phyloP scores from a whole-genome alignment of 208 protist genomes.

The Strigomonas galati region DNA sequence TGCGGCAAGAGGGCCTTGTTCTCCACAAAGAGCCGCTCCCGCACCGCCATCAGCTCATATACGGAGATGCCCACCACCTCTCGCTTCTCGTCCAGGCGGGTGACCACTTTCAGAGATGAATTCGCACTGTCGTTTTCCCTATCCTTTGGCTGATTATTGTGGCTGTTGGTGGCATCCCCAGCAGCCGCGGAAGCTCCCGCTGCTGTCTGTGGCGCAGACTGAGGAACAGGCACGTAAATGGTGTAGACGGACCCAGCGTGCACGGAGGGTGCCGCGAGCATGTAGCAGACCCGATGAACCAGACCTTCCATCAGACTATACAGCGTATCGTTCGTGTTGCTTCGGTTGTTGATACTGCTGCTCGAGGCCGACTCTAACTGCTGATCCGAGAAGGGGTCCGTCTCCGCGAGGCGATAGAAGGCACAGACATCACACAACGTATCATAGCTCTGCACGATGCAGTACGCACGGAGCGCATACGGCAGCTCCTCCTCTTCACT shows the following conservation, averaged over 20 bases:
- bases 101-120: no score
- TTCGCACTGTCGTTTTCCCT: neutral
- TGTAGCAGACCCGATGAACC: slow-evolving; percentile 21
- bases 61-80: slow-evolving; percentile 17
- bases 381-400: slow-evolving; percentile 30
- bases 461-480: slow-evolving; percentile 44
- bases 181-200: neutral
- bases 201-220: neutral
- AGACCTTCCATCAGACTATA: slow-evolving; percentile 18
- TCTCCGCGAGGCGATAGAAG: slow-evolving; percentile 33
- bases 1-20: neutral
- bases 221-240: slow-evolving; percentile 1
- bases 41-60: slow-evolving; percentile 22
- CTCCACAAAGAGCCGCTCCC: slow-evolving; percentile 14
- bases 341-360: slow-evolving; percentile 14
- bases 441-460: slow-evolving; percentile 49
- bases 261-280: slow-evolving; percentile 14
- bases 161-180: neutral
- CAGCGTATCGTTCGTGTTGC: slow-evolving; percentile 10
- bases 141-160: neutral
- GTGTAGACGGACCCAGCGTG: slow-evolving; percentile 6
- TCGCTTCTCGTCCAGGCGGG: neutral
- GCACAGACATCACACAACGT: slow-evolving; percentile 29
- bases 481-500: slow-evolving; percentile 31
- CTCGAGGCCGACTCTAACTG: slow-evolving; percentile 7